A percentile compares a stretch with the other conserved stretches of the same genome.
Conservation (phyloP, 352 stramenopile species). For the Achlya hypogyna region DNA sequence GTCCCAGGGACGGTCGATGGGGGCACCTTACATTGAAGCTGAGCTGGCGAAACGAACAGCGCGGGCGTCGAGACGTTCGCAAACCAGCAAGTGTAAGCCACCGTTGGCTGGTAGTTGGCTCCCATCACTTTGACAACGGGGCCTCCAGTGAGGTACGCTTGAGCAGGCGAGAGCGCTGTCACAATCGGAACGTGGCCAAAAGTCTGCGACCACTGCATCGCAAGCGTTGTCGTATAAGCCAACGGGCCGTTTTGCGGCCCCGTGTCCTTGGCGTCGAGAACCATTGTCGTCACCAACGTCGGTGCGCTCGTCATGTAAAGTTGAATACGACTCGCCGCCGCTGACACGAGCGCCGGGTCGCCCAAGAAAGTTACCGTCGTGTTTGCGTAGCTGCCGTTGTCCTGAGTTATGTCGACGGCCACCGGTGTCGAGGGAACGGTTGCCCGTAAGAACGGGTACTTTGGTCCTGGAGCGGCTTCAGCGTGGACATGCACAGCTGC, state of each 20-base stretch:
- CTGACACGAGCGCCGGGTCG: neutral
- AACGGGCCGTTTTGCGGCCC: too few relatives aligned
- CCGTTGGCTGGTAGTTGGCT: neutral
- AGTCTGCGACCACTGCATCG: neutral
- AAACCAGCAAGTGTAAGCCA: neutral
- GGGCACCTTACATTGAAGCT: neutral
- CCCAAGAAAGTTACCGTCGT: neutral
- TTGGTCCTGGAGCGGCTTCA: neutral
- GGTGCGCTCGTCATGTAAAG: neutral
- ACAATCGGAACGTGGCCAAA: neutral
- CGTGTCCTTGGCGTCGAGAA: constrained; percentile 3
- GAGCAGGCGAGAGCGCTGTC: neutral
- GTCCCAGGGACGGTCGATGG: neutral
- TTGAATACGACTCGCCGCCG: neutral
- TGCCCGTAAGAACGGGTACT: neutral
- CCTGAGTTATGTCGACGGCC: neutral
- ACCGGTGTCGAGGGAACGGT: neutral
- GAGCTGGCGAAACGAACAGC: neutral
- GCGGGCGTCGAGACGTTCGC: neutral
- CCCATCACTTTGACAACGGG: neutral
- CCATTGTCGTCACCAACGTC: neutral
- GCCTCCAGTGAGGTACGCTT: neutral
- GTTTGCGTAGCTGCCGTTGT: neutral
- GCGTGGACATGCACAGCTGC: neutral
- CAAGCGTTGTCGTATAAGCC: too few relatives aligned